Base-by-base conservation (phyloP, 345 rosid genomes). In the Aquilaria sinensis region DNA sequence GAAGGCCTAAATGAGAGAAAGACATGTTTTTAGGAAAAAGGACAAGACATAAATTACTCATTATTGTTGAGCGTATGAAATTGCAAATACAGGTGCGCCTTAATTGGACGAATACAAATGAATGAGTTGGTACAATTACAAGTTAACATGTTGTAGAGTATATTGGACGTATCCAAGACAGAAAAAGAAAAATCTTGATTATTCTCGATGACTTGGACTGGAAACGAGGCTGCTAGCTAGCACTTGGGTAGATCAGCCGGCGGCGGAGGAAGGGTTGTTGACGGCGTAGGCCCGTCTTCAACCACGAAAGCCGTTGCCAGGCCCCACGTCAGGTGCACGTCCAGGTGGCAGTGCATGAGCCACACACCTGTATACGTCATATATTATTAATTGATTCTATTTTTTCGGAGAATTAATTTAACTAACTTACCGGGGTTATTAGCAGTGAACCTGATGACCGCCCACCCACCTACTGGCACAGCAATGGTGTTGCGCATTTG, bases 391-490 rank as follows among this genome's bases (percentile, higher is more conserved):
- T 23, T 23, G 23, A 23, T 23, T 23, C 23, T 23, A 23, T 23
- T 23, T 23, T 23, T 23, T 23, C 23, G 23, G 23, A 23, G 23
- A 46, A 45, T n/a, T 57, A 12, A 10, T 43, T 30, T n/a, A 61
- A 32, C 34, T 9, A 54, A 31, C 10, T 56, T 51, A 92, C 96
- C 98, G 63, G 98, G 98, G 63, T 93, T 93, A 69, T 90, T 48
- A 16, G 97, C 99, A 2, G 0, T 70, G 82, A 94, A 90, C 66
- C 99, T 79, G 59, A 74, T 76, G 47, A 80, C 96, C 54, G 93
- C 89, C 96, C 96, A 89, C 51, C 96, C 96, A 51, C 90, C 96
- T 9, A 75, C 87, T 0, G 99, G 99, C 2, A 88, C 95, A 0
- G 66, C 92, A 33, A 94, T 62, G 14, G 99, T 90, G 80, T 86